Conservation (phyloP, 805 yeast species). For the Starmerella potacharoeniae region DNA sequence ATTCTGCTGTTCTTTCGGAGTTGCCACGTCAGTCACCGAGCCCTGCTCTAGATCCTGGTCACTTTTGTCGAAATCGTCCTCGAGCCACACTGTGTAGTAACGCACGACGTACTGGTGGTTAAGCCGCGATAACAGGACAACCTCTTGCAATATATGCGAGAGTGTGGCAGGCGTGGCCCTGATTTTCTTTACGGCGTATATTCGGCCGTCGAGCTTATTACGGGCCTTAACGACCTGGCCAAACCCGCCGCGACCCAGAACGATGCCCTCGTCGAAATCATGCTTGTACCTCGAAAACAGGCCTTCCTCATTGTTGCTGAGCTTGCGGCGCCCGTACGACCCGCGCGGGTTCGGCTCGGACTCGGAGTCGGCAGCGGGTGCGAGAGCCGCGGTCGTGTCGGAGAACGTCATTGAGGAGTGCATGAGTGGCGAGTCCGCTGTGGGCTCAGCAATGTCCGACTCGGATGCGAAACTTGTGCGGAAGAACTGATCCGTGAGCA, state of each 20-base stretch:
- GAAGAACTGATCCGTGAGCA: conserved; percentile 71
- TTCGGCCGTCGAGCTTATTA: conserved; percentile 84
- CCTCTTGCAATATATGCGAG: conserved; percentile 77
- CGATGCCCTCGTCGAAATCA: conserved; percentile 90
- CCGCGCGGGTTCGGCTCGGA: neutral
- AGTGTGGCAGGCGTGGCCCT: conserved; percentile 44
- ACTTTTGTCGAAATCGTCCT: conserved; percentile 41
- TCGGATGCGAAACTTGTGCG: conserved; percentile 37
- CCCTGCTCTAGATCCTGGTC: neutral
- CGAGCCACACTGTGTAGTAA: conserved; percentile 96
- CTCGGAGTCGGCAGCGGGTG: neutral
- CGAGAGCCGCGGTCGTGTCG: neutral
- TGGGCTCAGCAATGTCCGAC: neutral
- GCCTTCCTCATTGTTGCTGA: conserved; percentile 13
- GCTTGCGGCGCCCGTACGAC: conserved; percentile 5
- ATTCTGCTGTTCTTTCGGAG: neutral
- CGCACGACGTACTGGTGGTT: conserved; percentile 94
- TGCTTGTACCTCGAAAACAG: conserved; percentile 64
- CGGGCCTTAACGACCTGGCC: conserved; percentile 98
- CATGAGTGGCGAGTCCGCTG: neutral
- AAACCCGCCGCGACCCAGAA: conserved; percentile 87
- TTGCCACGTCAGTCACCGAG: neutral
- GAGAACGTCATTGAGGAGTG: neutral
- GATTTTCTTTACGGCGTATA: conserved; percentile 87
- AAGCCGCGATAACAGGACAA: conserved; percentile 76